Evolutionary conservation across 129 eudicot species (phyloP).

Genomic region (Artemisia tridentata): DNA sequence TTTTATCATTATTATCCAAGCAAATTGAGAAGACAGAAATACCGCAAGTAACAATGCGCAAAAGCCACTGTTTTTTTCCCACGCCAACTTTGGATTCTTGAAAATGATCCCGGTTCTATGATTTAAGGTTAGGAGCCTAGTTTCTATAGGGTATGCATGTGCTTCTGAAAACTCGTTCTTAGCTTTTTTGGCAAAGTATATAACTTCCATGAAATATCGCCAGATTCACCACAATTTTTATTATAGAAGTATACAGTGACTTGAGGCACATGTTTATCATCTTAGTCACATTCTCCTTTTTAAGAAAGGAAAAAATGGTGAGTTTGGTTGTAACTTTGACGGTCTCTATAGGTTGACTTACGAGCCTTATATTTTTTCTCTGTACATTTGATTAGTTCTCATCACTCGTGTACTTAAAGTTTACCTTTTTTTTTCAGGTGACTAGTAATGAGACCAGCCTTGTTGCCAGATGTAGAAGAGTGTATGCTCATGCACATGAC

Average conservation of each 20-base stretch:
- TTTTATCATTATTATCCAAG: no score
- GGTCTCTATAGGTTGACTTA: background rate
- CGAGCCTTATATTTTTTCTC: background rate
- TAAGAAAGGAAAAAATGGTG: background rate
- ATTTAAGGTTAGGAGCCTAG: background rate
- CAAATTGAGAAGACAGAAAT: no score
- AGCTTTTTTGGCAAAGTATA: background rate
- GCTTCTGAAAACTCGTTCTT: background rate
- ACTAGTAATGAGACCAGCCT: constrained; percentile 90
- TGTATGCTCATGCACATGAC: constrained; percentile 99
- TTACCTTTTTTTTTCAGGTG: constrained; percentile 48
- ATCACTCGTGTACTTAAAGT: background rate
- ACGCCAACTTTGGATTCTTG: no score
- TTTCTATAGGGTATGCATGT: background rate
- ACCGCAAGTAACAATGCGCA: no score
- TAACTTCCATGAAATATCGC: background rate
- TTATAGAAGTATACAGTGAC: no score
- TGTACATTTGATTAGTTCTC: background rate
- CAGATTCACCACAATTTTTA: background rate
- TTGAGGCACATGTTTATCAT: background rate
- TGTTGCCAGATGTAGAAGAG: constrained; percentile 90
- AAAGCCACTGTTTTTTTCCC: no score
- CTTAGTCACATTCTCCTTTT: background rate
- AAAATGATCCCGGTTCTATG: no score
- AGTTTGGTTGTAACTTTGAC: background rate